A percentile compares a stretch with the other conserved stretches of the same genome.
Conservation (phyloP, 2,329 filamentous ascomycete genomes). For the Arthroderma uncinatum region DNA sequence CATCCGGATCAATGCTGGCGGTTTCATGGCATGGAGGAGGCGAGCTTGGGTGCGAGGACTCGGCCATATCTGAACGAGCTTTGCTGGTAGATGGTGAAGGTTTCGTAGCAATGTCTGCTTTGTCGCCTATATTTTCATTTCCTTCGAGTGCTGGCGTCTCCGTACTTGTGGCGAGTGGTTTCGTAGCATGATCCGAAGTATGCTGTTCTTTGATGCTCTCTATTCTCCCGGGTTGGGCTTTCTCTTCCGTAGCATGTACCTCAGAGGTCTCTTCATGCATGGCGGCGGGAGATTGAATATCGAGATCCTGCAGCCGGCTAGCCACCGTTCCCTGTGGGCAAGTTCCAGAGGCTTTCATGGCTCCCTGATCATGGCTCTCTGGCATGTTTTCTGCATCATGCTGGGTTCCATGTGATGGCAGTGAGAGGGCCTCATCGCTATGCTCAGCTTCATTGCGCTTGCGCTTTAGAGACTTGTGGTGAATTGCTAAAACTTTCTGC, state of each 20-base stretch:
- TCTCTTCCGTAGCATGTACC: no score
- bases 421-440: slow-evolving; percentile 25
- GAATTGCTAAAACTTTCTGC: slow-evolving; percentile 19
- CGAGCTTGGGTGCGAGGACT: background rate
- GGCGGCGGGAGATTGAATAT: slow-evolving; percentile 20
- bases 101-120: background rate
- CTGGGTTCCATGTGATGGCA: slow-evolving; percentile 3
- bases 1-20: slow-evolving; percentile 13
- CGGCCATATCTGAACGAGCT: background rate
- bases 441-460: slow-evolving; percentile 27
- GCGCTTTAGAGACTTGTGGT: slow-evolving; percentile 25
- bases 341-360: slow-evolving; percentile 11
- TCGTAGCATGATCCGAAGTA: background rate
- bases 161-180: background rate
- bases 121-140: no score
- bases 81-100: background rate
- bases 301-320: slow-evolving; percentile 31
- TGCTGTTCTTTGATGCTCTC: background rate
- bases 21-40: background rate
- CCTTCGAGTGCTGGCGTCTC: background rate
- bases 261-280: no score
- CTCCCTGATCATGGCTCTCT: slow-evolving; percentile 18
- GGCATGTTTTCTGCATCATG: background rate
- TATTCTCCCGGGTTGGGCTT: background rate
- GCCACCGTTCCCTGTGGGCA: slow-evolving; percentile 30